Percentiles rank a stretch among this genome's conserved stretches.
These are phyloP conservation scores for Sporothrix pallida DNA, from an alignment of 2,329 filamentous ascomycete species.

Conservation along the genomic window DNA sequence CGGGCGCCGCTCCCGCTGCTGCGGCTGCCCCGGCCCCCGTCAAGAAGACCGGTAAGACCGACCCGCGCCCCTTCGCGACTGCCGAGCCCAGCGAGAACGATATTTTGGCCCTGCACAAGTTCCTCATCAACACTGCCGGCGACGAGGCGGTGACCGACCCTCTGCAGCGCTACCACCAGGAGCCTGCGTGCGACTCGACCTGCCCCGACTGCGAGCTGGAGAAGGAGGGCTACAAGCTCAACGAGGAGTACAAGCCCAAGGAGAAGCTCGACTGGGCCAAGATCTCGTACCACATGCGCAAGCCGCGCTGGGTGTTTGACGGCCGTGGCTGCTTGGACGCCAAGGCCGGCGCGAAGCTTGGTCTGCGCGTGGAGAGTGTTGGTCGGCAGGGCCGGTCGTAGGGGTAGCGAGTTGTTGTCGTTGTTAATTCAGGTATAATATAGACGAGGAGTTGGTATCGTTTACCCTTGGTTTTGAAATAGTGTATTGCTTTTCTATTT, in stretches of 20 bases:
- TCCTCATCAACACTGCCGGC: conserved; percentile 47
- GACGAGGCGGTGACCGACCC: conserved; percentile 48
- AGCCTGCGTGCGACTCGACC: conserved; percentile 53
- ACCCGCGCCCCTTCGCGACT: conserved; percentile 55
- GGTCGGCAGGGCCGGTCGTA: conserved; percentile 49
- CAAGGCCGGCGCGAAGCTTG: conserved; percentile 55
- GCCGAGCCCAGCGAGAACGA: conserved; percentile 51
- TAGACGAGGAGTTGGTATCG: neutral
- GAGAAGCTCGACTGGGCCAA: conserved; percentile 59
- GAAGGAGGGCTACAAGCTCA: conserved; percentile 37
- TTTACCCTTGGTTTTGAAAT: neutral
- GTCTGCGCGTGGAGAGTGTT: conserved; percentile 59
- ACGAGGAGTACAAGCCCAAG: conserved; percentile 52
- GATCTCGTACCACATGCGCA: conserved; percentile 56
- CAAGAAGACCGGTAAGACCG: conserved; percentile 46
- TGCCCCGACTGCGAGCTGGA: conserved; percentile 57
- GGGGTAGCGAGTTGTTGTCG: neutral
- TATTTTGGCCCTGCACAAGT: conserved; percentile 55
- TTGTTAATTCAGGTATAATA: neutral
- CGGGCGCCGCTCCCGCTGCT: conserved; percentile 1
- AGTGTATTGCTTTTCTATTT: neutral
- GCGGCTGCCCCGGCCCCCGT: conserved; percentile 22
- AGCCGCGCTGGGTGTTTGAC: conserved; percentile 63
- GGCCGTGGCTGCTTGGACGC: conserved; percentile 61
- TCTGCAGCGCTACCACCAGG: conserved; percentile 52